phyloP scores from a whole-genome alignment of 1,284 basidiomycete genomes.

The Leccinum huronense region DNA sequence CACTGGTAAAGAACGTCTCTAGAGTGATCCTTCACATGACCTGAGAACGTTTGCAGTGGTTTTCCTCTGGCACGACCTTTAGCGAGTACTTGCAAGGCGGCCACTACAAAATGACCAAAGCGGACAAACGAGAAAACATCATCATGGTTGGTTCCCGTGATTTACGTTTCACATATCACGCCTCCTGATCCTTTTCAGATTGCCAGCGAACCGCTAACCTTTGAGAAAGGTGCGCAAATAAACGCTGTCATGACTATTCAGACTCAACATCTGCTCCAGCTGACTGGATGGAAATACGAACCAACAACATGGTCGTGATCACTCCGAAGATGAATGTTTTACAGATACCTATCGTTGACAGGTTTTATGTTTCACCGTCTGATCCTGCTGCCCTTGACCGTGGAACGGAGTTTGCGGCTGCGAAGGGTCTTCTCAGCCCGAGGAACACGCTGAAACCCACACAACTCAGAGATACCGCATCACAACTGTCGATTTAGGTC shows the following conservation, averaged over 20 bases:
- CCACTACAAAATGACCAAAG: conserved; percentile 93
- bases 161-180: background rate
- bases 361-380: conserved; percentile 81
- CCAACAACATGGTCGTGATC: conserved; percentile 90
- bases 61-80: conserved; percentile 92
- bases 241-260: background rate
- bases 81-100: conserved; percentile 88
- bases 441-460: conserved; percentile 35
- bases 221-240: conserved; percentile 73
- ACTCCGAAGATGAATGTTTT: conserved; percentile 93
- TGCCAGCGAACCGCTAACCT: conserved; percentile 90
- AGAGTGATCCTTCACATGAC: background rate
- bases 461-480: conserved; percentile 21
- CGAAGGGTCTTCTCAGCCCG: conserved; percentile 68
- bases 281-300: conserved; percentile 96
- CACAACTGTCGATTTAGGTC: conserved; percentile 21
- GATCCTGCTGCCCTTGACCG: conserved; percentile 65
- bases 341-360: conserved; percentile 91
- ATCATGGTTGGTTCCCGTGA: conserved; percentile 61
- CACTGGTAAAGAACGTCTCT: conserved; percentile 52
- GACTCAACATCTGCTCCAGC: conserved; percentile 43
- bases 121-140: conserved; percentile 93
- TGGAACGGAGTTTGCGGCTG: conserved; percentile 70
- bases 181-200: conserved; percentile 46
- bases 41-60: conserved; percentile 60